Base-by-base conservation (phyloP, 164 flowering plant species). In the Nymphaea thermarum region DNA sequence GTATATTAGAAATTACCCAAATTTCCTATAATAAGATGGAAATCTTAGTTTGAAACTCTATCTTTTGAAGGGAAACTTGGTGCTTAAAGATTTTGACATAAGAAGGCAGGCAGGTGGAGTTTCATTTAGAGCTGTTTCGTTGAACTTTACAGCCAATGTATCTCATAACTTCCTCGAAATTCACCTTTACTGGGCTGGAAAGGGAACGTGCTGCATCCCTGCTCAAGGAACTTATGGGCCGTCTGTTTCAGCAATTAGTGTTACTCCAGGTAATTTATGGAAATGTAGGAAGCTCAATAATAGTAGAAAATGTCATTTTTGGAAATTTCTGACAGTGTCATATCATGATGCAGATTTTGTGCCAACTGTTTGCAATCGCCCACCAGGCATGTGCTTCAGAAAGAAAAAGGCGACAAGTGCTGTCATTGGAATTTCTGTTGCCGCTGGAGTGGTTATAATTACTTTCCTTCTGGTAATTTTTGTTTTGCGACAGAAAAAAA, bases 121-220 rank as follows among this genome's bases (percentile, higher is more conserved):
- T 47, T 80, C 87, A 63, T 70, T 59, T 2, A 60, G 65, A 70
- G 86, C 90, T 65, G 80, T 89, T 66, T 61, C 5, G 61, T 82
- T 36, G 74, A 42, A 73, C 10, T 80, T 72, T 64, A 78, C 53
- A 15, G 80, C 74, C 63, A 60, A 5, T 41, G 98, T 93, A 63
- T 69, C 85, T 5, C 82, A 84, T 65, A 90, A 88, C 64, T 76
- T 78, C 70, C 79, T 93, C 51, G 85, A 81, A 18, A 73, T 85
- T 8, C 85, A 85, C 67, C 72, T 85, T 64, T 71, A 70, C 11
- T 85, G 88, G 88, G 83, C 85, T 60, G 87, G 87, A 4, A 84
- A 66, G 66, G 88, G 85, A 44, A 84, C 88, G 44, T 84, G 88
- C 76, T 85, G 86, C 80, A 79, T 83, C 41, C 88, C 86, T 8